Base-by-base conservation (phyloP, 805 yeast genomes). In the Kluyveromyces aestuarii region DNA sequence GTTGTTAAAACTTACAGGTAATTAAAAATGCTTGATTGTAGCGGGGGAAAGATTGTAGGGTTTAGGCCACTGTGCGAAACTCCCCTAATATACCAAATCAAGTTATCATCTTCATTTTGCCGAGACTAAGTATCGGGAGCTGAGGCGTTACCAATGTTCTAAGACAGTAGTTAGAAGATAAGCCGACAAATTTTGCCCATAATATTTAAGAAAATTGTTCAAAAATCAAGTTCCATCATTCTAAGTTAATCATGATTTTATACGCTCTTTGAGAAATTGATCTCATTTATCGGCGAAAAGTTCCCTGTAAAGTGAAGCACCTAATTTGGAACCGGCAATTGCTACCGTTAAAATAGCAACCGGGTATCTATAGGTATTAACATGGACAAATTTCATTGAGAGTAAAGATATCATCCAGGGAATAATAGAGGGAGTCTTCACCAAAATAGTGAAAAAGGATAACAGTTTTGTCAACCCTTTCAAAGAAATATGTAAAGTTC, bases 401-500 rank as follows among this genome's bases (percentile, higher is more conserved):
- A 43, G 14, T 17, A 43, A 19, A 16, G 19, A 38, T 7, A 43
- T n/a, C 17, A 21, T 17, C 25, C 27, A 21, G 10, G 18, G n/a
- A 7, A 43, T 13, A 16, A 43, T 10, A n/a, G 36, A 14, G 8
- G 21, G 45, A 17, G 27, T n/a, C 33, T 19, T 43, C 17, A 43
- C 14, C 7, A 36, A n/a, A 21, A 43, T n/a, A 7, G 9, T 19
- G 11, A 43, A 43, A 4, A 43, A 6, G 27, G 17, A n/a, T 17
- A 43, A n/a, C 13, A 43, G 35, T 13, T 10, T 33, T 43, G 27
- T 25, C 36, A 43, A 3, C 2, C 45, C 36, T 6, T n/a, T 37
- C n/a, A 50, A 37, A 30, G 46, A 41, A 9, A 14, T 17, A 18
- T 38, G 40, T 9, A 55, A 40, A 16, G 44, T 36, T 1, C 40